Percentiles rank a stretch among this genome's conserved stretches.
phyloP scores from a whole-genome alignment of 345 rosid genomes.

The Bruguiera gymnorhiza region DNA sequence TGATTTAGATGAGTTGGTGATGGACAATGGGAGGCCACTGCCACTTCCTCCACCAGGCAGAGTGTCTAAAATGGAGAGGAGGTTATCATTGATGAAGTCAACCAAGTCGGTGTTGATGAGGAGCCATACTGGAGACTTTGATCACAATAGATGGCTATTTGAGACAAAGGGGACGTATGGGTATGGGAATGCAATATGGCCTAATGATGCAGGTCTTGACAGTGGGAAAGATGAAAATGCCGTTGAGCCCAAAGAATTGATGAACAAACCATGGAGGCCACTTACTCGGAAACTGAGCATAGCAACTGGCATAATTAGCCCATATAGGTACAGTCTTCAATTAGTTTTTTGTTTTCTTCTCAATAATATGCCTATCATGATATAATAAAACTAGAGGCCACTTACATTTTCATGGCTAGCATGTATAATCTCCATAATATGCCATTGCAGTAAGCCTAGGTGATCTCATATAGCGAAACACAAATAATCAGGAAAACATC shows the following conservation, averaged over 20 bases:
- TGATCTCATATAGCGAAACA: neutral
- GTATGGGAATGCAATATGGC: constrained; percentile 96
- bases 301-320: constrained; percentile 90
- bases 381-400: too few species aligned
- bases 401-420: too few species aligned
- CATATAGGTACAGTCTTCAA: constrained; percentile 56
- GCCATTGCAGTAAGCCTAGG: too few species aligned
- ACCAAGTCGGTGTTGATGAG: constrained; percentile 76
- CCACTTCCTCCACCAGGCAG: constrained; percentile 55
- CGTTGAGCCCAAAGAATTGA: constrained; percentile 63
- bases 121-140: constrained; percentile 94
- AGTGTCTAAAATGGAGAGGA: constrained; percentile 82
- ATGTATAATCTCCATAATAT: too few species aligned
- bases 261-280: constrained; percentile 95
- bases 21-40: constrained; percentile 53
- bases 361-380: neutral
- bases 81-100: constrained; percentile 91
- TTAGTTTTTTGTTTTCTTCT: neutral
- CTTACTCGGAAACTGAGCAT: constrained; percentile 87
- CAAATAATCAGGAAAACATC: neutral
- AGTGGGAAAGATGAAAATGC: constrained; percentile 55
- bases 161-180: constrained; percentile 93
- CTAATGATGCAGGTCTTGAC: constrained; percentile 64
- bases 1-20: constrained; percentile 59
- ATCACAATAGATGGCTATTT: constrained; percentile 89